Conservation (phyloP, 495 filamentous ascomycete species). For the Tirmania nivea region DNA sequence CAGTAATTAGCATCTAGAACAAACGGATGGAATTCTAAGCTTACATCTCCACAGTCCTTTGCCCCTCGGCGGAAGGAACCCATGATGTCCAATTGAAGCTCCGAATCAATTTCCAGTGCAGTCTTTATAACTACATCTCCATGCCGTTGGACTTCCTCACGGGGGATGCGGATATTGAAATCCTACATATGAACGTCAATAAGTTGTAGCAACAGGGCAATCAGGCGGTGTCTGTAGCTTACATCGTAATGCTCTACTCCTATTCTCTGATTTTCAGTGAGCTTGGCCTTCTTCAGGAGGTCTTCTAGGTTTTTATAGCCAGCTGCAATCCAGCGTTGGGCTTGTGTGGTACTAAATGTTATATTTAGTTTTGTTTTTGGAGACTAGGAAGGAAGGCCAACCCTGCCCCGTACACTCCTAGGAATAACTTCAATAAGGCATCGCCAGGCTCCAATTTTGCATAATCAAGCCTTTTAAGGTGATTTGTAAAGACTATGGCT, state of each 20-base stretch:
- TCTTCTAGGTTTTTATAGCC: constrained; percentile 60
- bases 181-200: constrained; percentile 23
- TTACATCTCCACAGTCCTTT: constrained; percentile 16
- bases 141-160: constrained; percentile 51
- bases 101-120: constrained; percentile 38
- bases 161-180: constrained; percentile 61
- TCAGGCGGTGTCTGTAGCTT: not conserved
- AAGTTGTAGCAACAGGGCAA: no score
- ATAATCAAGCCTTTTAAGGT: constrained; percentile 48
- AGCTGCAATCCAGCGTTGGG: constrained; percentile 54
- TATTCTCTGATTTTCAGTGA: constrained; percentile 55
- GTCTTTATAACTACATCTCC: constrained; percentile 42
- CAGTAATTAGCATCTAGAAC: not conserved
- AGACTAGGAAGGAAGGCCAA: constrained; percentile 1
- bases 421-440: constrained; percentile 40
- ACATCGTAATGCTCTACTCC: constrained; percentile 55
- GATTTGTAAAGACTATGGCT: constrained; percentile 34
- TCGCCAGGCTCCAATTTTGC: constrained; percentile 43
- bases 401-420: constrained; percentile 65
- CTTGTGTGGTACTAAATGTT: constrained; percentile 26
- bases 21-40: not conserved
- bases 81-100: constrained; percentile 25
- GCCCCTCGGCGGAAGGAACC: constrained; percentile 60
- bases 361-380: not conserved
- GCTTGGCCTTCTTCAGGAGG: constrained; percentile 35